phyloP scores from a whole-genome alignment of 495 filamentous ascomycete species.

The Sphaerosporella brunnea region DNA sequence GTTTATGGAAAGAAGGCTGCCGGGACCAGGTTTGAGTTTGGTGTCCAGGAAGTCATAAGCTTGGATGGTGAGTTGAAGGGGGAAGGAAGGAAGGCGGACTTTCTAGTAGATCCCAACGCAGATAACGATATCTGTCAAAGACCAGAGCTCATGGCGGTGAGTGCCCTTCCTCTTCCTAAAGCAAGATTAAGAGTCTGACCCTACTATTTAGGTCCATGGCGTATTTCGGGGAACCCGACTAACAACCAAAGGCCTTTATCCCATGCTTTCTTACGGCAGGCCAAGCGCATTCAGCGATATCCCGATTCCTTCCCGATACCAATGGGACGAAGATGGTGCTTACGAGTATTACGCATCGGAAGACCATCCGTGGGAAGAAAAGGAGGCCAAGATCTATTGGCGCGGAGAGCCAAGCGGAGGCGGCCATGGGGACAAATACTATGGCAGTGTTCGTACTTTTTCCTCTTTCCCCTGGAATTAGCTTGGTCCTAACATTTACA shows the following conservation, averaged over 20 bases:
- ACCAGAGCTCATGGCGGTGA: conserved; percentile 15
- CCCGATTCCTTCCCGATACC: conserved; percentile 17
- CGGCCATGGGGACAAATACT: conserved; percentile 15
- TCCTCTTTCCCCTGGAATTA: neutral
- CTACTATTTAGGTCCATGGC: conserved; percentile 10
- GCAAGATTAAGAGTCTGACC: neutral
- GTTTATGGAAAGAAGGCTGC: conserved; percentile 10
- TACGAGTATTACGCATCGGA: conserved; percentile 54
- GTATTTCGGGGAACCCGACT: conserved; percentile 11
- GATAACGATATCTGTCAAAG: conserved; percentile 19
- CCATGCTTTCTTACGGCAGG: conserved; percentile 17
- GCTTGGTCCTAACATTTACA: conserved; percentile 3
- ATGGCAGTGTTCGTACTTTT: conserved; percentile 12
- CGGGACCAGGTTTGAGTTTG: conserved; percentile 2
- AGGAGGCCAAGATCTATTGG: conserved; percentile 70
- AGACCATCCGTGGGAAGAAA: conserved; percentile 56
- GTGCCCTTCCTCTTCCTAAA: neutral
- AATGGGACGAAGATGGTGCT: conserved; percentile 72
- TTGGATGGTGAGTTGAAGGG: neutral
- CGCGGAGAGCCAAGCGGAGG: conserved; percentile 88
- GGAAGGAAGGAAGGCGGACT: neutral
- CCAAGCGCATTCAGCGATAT: conserved; percentile 21
- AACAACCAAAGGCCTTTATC: conserved; percentile 17
- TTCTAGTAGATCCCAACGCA: neutral
- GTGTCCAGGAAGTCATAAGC: neutral